Evolutionary conservation across 495 filamentous ascomycete species (phyloP), one percentile per base, ranked within the genome.

Genomic region (Chaetomium fimeti): DNA sequence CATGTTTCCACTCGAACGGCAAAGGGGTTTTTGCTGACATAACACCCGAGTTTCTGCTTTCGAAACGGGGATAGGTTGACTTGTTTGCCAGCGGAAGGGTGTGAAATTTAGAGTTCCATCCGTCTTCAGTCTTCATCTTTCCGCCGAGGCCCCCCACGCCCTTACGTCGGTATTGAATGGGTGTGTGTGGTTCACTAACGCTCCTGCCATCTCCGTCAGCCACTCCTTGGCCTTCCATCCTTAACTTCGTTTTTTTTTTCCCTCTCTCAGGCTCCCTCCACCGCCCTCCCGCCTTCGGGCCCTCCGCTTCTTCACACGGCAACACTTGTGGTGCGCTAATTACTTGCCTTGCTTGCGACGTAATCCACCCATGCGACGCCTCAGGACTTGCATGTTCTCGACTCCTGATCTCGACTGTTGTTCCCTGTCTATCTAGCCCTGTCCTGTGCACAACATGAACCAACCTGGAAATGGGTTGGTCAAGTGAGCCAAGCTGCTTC

Each of bases 281-380:
- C 58, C 29, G 45, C 42, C 15, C 43, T 43, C 27, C 28, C 15
- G 32, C 32, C 12, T 36, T 36, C 32, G 6, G 32, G 32, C 32
- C 12, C 12, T 36, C 32, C 32, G 32, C 12, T 36, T 36, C 32
- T 36, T 45, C 3, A n/a, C 16, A 40, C 13, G 24, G 24, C 42
- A 18, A 27, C 28, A 20, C n/a, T n/a, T n/a, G n/a, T 20, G n/a
- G 29, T 60, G 58, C 58, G 58, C 58, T 60, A 60, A 60, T 60
- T 60, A 60, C n/a, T 38, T 18, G 25, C 57, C 4, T 40, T 58
- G 27, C 13, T n/a, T 28, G 32, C 54, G 15, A 49, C n/a, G 45
- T 9, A 49, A n/a, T 24, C 45, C 18, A 58, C 40, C 56, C 42
- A 22, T 49, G 27, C 57, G 45, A 40, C 57, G 18, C 32, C 32